Base-by-base conservation (phyloP, 768 basidiomycete species). In the Tylopilus felleus region DNA sequence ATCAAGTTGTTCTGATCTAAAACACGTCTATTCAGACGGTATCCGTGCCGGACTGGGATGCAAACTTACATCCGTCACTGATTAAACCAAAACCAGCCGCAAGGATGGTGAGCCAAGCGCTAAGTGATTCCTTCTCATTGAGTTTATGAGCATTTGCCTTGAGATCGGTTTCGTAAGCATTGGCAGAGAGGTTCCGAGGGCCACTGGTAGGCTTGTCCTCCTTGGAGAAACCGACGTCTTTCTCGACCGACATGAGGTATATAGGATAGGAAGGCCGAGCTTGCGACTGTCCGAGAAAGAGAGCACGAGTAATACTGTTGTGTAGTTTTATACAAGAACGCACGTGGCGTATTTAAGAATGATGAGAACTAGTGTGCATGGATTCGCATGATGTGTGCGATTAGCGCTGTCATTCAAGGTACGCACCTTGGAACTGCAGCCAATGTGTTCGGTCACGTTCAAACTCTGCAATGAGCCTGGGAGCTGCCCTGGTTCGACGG, bases 1-100 rank as follows among this genome's bases (percentile, higher is more conserved):
- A 86, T 84, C 25, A 86, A 68, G 59, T 82, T 85, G 65, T 86
- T 87, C 64, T 87, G 83, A 64, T 86, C 83, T 85, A 61, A 40
- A 58, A 27, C 28, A 40, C 13, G 14, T 25, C 43, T 49, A 22
- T 44, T 59, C 44, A 59, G 21, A 17, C n/a, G 17, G 38, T 52
- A 53, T 39, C 33, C 47, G 51, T 16, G 25, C 8, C 27, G 52
- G 41, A 14, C 53, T 38, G 49, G 19, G 25, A 49, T 35, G 22
- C 36, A 6, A 46, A 69, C 68, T 63, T 62, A 81, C 82, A 81
- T 44, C 83, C 82, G 70, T 84, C 83, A 47, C 77, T 80, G 60
- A 87, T 82, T 33, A 88, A 71, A 27, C 84, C 86, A 62, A 83
- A 85, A 4, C 81, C 86, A 19, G 82, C 75, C 25, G 83, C 81